Evolutionary conservation across 1,139 yeast species (phyloP).

Genomic region (Saccharomyces hybrid): DNA sequence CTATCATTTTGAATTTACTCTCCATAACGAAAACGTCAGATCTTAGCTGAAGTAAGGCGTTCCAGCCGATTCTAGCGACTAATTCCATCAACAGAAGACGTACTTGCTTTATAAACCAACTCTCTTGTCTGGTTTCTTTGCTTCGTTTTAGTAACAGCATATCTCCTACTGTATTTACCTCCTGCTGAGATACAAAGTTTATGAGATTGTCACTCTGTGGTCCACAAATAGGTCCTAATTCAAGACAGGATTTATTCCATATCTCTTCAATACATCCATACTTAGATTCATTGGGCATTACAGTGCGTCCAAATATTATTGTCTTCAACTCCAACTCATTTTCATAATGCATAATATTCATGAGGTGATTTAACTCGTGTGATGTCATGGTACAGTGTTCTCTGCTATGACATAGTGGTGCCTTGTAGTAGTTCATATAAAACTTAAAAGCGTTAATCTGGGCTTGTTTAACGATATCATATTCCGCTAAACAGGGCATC

Average conservation of each 20-base stretch:
- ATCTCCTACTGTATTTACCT: slow-evolving; percentile 45
- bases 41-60: slow-evolving; percentile 61
- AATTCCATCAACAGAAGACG: slow-evolving; percentile 61
- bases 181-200: slow-evolving; percentile 34
- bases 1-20: slow-evolving; percentile 38
- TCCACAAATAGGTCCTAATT: slow-evolving; percentile 44
- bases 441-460: not conserved
- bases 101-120: slow-evolving; percentile 55
- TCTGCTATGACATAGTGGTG: not conserved
- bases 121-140: slow-evolving; percentile 64
- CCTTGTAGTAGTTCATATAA: not conserved
- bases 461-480: slow-evolving; percentile 13
- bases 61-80: slow-evolving; percentile 76
- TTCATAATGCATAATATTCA: slow-evolving; percentile 30
- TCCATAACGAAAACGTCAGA: slow-evolving; percentile 91
- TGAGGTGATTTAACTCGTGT: slow-evolving; percentile 29
- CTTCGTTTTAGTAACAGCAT: slow-evolving; percentile 64
- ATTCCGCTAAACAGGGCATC: slow-evolving; percentile 47
- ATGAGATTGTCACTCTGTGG: slow-evolving; percentile 41
- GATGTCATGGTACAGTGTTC: not conserved
- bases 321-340: slow-evolving; percentile 5
- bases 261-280: slow-evolving; percentile 53
- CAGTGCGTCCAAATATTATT: slow-evolving; percentile 46
- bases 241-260: slow-evolving; percentile 38
- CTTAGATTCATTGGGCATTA: slow-evolving; percentile 58